A percentile compares a stretch with the other conserved stretches of the same genome.
These are phyloP conservation scores for Cladosporium sp. DNA, from an alignment of 2,329 filamentous ascomycete genomes.

Conservation along the genomic window DNA sequence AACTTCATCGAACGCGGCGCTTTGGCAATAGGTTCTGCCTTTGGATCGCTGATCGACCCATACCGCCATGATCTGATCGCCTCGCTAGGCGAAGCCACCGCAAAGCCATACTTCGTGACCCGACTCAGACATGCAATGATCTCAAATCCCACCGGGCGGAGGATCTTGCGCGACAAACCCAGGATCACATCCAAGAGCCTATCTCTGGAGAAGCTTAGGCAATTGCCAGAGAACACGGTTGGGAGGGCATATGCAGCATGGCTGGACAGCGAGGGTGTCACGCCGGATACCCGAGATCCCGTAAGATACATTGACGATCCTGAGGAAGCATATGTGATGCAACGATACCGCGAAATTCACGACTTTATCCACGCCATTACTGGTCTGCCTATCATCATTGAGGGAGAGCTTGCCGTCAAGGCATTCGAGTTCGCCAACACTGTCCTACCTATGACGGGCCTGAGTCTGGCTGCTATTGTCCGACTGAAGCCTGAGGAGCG, in stretches of 20 bases:
- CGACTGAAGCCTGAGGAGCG: constrained; percentile 64
- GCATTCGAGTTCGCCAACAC: constrained; percentile 97
- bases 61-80: constrained; percentile 90
- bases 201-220: constrained; percentile 68
- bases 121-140: constrained; percentile 93
- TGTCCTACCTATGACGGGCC: constrained; percentile 87
- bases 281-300: constrained; percentile 78
- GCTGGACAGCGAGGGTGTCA: constrained; percentile 92
- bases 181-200: constrained; percentile 76
- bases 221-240: constrained; percentile 70
- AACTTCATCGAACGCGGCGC: constrained; percentile 73
- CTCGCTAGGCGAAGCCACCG: constrained; percentile 88
- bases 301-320: constrained; percentile 93
- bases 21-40: constrained; percentile 63
- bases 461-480: constrained; percentile 73
- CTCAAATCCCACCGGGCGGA: constrained; percentile 74
- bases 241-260: constrained; percentile 82
- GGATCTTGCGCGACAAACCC: constrained; percentile 86
- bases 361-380: constrained; percentile 97
- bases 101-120: constrained; percentile 91
- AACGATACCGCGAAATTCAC: constrained; percentile 94
- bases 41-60: constrained; percentile 68
- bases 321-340: constrained; percentile 98
- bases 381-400: constrained; percentile 84
- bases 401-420: constrained; percentile 96